phyloP scores from a whole-genome alignment of 768 basidiomycete genomes.

The Basidioascus undulatus region DNA sequence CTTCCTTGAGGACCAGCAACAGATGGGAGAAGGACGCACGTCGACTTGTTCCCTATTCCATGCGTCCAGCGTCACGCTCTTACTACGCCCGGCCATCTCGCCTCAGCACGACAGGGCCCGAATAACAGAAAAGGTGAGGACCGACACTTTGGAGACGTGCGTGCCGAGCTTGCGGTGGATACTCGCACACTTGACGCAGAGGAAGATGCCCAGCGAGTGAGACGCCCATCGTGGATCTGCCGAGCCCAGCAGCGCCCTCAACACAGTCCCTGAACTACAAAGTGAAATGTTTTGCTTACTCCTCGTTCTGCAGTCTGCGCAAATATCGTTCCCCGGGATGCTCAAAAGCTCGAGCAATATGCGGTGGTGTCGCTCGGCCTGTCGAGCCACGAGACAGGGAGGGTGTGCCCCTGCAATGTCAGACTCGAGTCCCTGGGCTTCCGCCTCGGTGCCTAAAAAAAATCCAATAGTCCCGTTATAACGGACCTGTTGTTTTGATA shows the following conservation, averaged over 20 bases:
- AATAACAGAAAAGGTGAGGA: too few relatives aligned
- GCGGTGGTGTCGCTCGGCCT: too few relatives aligned
- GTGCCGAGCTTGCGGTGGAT: slow-evolving; percentile 86
- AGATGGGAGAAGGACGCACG: too few relatives aligned
- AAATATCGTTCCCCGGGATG: slow-evolving; percentile 59
- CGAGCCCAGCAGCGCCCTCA: too few relatives aligned
- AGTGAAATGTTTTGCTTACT: slow-evolving; percentile 10
- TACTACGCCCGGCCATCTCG: too few relatives aligned
- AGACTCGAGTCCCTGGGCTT: too few relatives aligned
- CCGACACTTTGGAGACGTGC: slow-evolving; percentile 81
- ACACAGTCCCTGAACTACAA: neutral
- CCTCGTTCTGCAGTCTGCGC: slow-evolving; percentile 70
- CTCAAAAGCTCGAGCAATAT: slow-evolving; percentile 39
- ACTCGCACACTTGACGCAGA: slow-evolving; percentile 67
- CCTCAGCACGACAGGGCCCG: too few relatives aligned
- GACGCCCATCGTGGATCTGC: slow-evolving; percentile 69
- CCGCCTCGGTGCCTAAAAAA: too few relatives aligned
- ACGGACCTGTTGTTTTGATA: too few relatives aligned
- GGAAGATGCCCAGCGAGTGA: slow-evolving; percentile 61
- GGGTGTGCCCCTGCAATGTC: too few relatives aligned
- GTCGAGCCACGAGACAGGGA: too few relatives aligned
- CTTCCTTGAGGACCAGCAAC: slow-evolving; percentile 4
- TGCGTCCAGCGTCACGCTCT: slow-evolving; percentile 62
- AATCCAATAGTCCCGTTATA: too few relatives aligned
- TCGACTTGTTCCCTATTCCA: slow-evolving; percentile 76